Base-by-base conservation (phyloP, 2,329 filamentous ascomycete genomes). In the Hymenoscyphus linearis region DNA sequence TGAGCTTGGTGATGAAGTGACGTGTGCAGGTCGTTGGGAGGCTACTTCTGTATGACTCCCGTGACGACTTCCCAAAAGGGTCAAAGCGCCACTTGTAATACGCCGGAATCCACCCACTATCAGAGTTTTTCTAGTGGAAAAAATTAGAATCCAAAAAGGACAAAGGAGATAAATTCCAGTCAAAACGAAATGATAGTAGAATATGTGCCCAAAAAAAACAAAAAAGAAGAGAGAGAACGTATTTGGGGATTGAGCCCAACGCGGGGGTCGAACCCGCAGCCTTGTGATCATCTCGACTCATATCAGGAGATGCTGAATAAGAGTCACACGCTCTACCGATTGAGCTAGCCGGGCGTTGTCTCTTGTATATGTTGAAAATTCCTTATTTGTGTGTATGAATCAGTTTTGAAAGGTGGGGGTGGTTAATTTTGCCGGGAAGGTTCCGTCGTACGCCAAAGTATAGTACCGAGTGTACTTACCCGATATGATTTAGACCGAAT, bases 271-370 rank as follows among this genome's bases (percentile, higher is more conserved):
- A 76, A 76, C 75, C 75, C 74, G 72, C 74, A 76, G 7, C 27
- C 37, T 44, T 44, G 37, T 44, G 37, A 44, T 44, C 27, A 31
- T 31, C 27, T 31, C 27, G 27, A 31, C 27, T 31, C 27, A 7
- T 31, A 31, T 31, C 27, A 31, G 37, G 6, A 16, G 3, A 44
- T 44, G 3, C 36, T 16, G 2, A 22, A 12, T 79, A 79, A 79
- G 85, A 87, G 85, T 86, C 84, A 85, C 80, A 86, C 84, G 84
- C 84, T 87, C 85, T 87, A 86, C 82, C 82, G 82, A 85, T 85
- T 85, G 82, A 85, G 82, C 82, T 85, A 85, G 79, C 80, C 79
- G 77, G 80, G 80, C 79, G 13, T 47, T 25, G 40, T 25, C n/a
- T 31, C 10, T 31, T 31, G 27, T 31, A 31, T 31, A 31, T 31